Evolutionary conservation across 305 asterid species (phyloP).

Genomic region (Ajuga reptans): DNA sequence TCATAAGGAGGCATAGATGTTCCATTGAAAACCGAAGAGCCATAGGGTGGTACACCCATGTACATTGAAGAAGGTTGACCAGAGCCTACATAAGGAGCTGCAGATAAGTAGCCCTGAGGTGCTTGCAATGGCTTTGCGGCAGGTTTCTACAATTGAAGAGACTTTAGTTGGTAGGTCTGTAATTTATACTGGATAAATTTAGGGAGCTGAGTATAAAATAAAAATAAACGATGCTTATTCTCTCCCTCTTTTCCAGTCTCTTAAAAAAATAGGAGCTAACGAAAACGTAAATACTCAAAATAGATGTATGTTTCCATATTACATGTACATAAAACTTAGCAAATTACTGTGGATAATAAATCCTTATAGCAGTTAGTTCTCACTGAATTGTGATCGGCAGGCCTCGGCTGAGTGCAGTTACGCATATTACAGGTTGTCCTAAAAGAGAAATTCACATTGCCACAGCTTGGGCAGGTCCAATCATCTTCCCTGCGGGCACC

Average conservation of each 20-base stretch:
- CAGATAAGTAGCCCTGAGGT: constrained; percentile 60
- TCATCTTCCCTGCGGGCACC: constrained; percentile 97
- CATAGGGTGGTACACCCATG: constrained; percentile 72
- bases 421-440: constrained; percentile 95
- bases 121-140: constrained; percentile 59
- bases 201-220: not conserved
- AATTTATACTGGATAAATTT: not conserved
- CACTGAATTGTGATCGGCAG: constrained; percentile 81
- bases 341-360: not conserved
- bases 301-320: not conserved
- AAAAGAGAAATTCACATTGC: constrained; percentile 83
- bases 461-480: constrained; percentile 95
- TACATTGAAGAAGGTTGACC: constrained; percentile 77
- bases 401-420: constrained; percentile 90
- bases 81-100: constrained; percentile 61
- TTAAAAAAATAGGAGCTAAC: not conserved
- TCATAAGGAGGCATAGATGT: constrained; percentile 69
- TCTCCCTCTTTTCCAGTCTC: not conserved
- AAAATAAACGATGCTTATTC: not conserved
- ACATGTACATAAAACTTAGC: not conserved
- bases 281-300: not conserved
- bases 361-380: constrained; percentile 15
- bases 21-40: constrained; percentile 65
- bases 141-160: constrained; percentile 43
- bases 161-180: not conserved